phyloP scores from a whole-genome alignment of 2,329 filamentous ascomycete species.

The Arachnomyces sp. region DNA sequence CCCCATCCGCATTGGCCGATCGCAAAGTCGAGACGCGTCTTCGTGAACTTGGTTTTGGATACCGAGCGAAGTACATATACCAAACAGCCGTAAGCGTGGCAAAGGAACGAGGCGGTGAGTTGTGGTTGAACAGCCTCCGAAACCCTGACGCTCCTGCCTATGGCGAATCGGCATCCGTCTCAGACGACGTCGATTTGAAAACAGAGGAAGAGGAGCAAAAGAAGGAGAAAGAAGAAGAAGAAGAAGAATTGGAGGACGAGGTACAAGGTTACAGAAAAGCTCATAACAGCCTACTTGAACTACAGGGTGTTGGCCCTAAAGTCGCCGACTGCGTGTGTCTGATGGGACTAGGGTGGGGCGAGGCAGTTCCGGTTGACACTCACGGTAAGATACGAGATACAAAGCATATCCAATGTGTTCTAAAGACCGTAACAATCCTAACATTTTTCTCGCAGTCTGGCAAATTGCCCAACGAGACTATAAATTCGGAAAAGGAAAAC shows the following conservation, averaged over 20 bases:
- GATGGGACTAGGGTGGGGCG: slow-evolving; percentile 93
- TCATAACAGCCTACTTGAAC: slow-evolving; percentile 67
- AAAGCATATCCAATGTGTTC: neutral
- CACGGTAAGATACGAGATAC: slow-evolving; percentile 48
- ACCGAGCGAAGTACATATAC: slow-evolving; percentile 85
- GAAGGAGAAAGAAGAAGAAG: no score
- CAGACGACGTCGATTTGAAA: slow-evolving; percentile 40
- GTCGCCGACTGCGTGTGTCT: slow-evolving; percentile 94
- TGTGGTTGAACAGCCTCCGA: slow-evolving; percentile 70
- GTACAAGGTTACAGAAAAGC: slow-evolving; percentile 65
- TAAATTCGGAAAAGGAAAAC: slow-evolving; percentile 74
- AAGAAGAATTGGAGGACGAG: no score
- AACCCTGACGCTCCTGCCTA: slow-evolving; percentile 67
- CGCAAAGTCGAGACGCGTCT: slow-evolving; percentile 72
- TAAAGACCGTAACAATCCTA: slow-evolving; percentile 3
- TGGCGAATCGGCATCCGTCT: slow-evolving; percentile 36
- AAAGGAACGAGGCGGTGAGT: slow-evolving; percentile 51
- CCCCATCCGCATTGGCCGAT: slow-evolving; percentile 63
- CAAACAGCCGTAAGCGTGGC: slow-evolving; percentile 73
- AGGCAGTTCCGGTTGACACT: slow-evolving; percentile 92
- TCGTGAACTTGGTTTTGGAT: slow-evolving; percentile 82
- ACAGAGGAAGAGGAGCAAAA: slow-evolving; percentile 27
- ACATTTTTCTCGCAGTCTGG: slow-evolving; percentile 57
- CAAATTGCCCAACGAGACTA: slow-evolving; percentile 97
- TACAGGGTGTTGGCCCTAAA: slow-evolving; percentile 91